A percentile compares a stretch with the other conserved stretches of the same genome.
These are phyloP conservation scores for Boechera stricta DNA, from an alignment of 345 rosid species.

Conservation along the genomic window DNA sequence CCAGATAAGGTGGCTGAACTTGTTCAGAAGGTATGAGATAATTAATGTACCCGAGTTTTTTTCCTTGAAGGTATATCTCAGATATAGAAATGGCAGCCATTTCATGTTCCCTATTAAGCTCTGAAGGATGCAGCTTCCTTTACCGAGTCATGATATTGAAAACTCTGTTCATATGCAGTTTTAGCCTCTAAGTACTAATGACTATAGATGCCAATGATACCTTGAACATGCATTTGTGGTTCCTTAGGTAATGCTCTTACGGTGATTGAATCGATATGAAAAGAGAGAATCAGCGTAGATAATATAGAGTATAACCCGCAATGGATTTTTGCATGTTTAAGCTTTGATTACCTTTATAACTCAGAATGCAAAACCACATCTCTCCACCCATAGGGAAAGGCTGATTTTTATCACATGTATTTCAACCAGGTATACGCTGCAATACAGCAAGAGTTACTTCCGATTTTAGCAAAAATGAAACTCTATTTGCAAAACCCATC, in stretches of 20 bases:
- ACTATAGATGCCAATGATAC: slow-evolving; percentile 12
- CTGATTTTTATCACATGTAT: slow-evolving; percentile 22
- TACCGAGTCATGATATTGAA: slow-evolving; percentile 15
- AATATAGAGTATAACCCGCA: not conserved
- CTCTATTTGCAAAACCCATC: slow-evolving; percentile 88
- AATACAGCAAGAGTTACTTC: slow-evolving; percentile 72
- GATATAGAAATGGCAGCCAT: slow-evolving; percentile 11
- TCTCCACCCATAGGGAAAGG: not conserved
- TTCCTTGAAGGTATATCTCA: not conserved
- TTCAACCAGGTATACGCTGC: slow-evolving; percentile 72
- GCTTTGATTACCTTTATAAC: slow-evolving; percentile 7
- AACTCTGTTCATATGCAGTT: not conserved
- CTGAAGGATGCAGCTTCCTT: slow-evolving; percentile 24
- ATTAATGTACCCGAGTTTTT: not conserved
- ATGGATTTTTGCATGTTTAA: slow-evolving; percentile 6
- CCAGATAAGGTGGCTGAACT: slow-evolving; percentile 95
- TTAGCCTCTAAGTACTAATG: slow-evolving; percentile 7
- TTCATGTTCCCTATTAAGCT: slow-evolving; percentile 29
- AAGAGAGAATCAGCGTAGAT: not conserved
- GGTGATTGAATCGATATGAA: not conserved
- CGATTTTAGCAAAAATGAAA: slow-evolving; percentile 82
- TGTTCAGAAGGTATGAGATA: slow-evolving; percentile 78
- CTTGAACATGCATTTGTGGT: slow-evolving; percentile 26
- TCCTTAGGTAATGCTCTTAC: not conserved
- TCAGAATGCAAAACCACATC: slow-evolving; percentile 2